Percentiles rank a stretch among this genome's conserved stretches.
These are phyloP conservation scores for Andrographis paniculata DNA, from an alignment of 305 asterid genomes.

Conservation along the genomic window DNA sequence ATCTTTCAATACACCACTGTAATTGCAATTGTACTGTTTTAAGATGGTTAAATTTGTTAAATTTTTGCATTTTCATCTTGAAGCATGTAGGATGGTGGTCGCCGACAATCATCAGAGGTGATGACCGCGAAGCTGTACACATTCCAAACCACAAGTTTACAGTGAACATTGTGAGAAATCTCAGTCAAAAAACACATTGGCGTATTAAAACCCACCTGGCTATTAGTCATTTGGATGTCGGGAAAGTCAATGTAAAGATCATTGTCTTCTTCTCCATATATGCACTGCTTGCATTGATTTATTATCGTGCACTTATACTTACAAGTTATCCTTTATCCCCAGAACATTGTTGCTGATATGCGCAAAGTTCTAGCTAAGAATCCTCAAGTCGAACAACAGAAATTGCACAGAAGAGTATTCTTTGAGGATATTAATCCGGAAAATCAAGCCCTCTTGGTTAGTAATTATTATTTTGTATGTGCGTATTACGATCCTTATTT, in stretches of 20 bases:
- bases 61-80: slow-evolving; percentile 18
- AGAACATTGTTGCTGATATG: slow-evolving; percentile 98
- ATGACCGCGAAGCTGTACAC: slow-evolving; percentile 97
- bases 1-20: slow-evolving; percentile 15
- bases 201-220: slow-evolving; percentile 93
- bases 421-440: slow-evolving; percentile 71
- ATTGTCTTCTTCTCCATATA: slow-evolving; percentile 5
- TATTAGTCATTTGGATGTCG: slow-evolving; percentile 90
- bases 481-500: too few species aligned
- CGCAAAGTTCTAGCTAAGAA: slow-evolving; percentile 96
- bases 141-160: slow-evolving; percentile 98
- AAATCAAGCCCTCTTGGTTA: slow-evolving; percentile 88
- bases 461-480: slow-evolving; percentile 20
- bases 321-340: slow-evolving; percentile 17
- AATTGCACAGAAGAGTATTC: slow-evolving; percentile 90
- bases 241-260: slow-evolving; percentile 68
- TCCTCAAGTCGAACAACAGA: slow-evolving; percentile 96
- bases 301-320: slow-evolving; percentile 11
- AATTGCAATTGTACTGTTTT: not conserved
- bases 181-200: slow-evolving; percentile 96
- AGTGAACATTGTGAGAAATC: slow-evolving; percentile 81
- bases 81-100: slow-evolving; percentile 99
- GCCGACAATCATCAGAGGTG: slow-evolving; percentile 90
- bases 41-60: not conserved
- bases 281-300: slow-evolving; percentile 6